Conservation (phyloP, 2,329 filamentous ascomycete species). For the Fusarium begoniae region DNA sequence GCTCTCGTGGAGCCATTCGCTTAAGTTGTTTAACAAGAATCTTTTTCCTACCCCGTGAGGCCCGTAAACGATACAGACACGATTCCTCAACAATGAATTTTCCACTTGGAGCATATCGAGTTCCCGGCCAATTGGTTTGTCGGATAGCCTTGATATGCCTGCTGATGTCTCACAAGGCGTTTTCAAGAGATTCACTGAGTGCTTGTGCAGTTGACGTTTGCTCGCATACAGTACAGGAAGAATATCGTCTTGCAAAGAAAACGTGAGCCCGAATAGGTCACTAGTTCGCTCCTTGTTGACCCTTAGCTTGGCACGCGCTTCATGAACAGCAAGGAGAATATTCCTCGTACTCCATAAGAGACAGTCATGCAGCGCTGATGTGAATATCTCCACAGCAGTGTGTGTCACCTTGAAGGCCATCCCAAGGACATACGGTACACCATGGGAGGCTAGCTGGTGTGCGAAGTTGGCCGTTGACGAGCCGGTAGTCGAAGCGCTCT, state of each 20-base stretch:
- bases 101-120: background rate
- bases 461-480: background rate
- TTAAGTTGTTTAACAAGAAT: fast-evolving
- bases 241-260: background rate
- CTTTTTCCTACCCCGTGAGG: background rate
- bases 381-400: background rate
- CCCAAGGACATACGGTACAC: background rate
- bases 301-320: background rate
- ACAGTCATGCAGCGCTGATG: background rate
- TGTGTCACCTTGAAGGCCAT: background rate
- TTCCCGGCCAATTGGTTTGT: background rate
- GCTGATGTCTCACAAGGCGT: background rate
- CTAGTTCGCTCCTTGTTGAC: background rate
- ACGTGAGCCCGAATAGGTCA: background rate
- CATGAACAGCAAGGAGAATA: background rate
- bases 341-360: background rate
- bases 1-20: background rate
- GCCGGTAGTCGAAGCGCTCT: background rate
- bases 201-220: background rate
- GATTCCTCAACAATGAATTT: background rate
- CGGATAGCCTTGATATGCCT: background rate
- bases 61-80: background rate
- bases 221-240: background rate
- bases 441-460: background rate
- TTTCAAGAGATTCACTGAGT: background rate